Conservation (phyloP, 768 basidiomycete genomes). For the Mycena venus region DNA sequence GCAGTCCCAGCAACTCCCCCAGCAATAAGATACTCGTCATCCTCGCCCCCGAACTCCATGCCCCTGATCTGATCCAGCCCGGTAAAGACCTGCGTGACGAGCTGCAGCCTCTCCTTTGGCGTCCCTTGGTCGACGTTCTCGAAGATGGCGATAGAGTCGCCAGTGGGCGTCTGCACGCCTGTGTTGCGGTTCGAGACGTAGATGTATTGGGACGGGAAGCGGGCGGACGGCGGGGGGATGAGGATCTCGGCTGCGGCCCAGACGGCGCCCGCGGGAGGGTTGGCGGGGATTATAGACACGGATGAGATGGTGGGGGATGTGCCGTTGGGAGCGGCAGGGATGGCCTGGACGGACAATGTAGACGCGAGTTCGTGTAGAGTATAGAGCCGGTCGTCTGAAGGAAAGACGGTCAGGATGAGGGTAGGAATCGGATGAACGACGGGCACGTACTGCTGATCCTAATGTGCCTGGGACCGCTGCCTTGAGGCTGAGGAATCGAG, state of each 20-base stretch:
- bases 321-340: conserved; percentile 56
- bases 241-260: conserved; percentile 64
- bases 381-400: conserved; percentile 57
- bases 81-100: conserved; percentile 62
- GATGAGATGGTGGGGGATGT: conserved; percentile 54
- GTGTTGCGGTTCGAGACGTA: conserved; percentile 64
- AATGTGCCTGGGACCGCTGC: conserved; percentile 75
- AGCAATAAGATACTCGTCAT: conserved; percentile 66
- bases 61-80: conserved; percentile 63
- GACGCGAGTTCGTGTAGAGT: conserved; percentile 61
- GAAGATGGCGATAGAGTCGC: conserved; percentile 67
- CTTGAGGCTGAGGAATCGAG: conserved; percentile 68
- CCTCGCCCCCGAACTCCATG: conserved; percentile 59
- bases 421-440: background rate
- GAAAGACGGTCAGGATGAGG: background rate
- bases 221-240: conserved; percentile 48
- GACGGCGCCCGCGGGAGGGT: conserved; percentile 50
- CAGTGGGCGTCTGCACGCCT: conserved; percentile 49
- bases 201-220: conserved; percentile 54
- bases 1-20: conserved; percentile 65
- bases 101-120: conserved; percentile 46
- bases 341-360: conserved; percentile 57
- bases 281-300: conserved; percentile 52
- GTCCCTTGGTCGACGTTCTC: conserved; percentile 53
- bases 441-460: conserved; percentile 47